phyloP scores from a whole-genome alignment of 176 grass and related monocot genomes.

The Olyra latifolia region DNA sequence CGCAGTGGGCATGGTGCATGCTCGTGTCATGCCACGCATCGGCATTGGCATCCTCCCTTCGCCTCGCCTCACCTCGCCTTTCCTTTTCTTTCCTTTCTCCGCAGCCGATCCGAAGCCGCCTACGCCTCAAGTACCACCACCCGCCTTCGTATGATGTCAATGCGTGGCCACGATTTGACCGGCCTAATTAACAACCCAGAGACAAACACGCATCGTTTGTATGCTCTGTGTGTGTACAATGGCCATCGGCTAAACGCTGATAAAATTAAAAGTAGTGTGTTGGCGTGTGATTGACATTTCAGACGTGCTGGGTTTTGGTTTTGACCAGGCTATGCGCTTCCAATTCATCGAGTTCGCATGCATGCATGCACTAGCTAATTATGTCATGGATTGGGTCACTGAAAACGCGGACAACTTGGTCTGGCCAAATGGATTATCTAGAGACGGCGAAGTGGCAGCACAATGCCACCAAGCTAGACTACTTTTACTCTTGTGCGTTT shows the following conservation, averaged over 20 bases:
- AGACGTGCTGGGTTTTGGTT: not conserved
- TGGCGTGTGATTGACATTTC: conserved; percentile 42
- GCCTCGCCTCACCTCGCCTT: too few relatives aligned
- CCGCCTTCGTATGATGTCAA: not conserved
- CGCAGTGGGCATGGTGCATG: not conserved
- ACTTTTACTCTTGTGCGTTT: not conserved
- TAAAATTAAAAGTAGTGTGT: not conserved
- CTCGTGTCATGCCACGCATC: not conserved
- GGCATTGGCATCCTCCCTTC: not conserved
- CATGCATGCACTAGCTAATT: not conserved
- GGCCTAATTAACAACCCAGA: not conserved
- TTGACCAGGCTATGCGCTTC: conserved; percentile 10
- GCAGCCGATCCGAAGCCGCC: not conserved
- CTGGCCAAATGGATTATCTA: conserved; percentile 6
- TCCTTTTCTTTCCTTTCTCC: conserved; percentile 42
- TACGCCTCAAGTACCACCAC: not conserved
- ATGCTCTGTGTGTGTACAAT: not conserved
- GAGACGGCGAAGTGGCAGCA: not conserved
- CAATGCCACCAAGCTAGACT: conserved; percentile 1
- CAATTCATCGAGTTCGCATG: not conserved
- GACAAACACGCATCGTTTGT: not conserved
- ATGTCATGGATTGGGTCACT: conserved; percentile 7
- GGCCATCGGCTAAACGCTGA: not conserved
- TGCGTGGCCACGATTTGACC: not conserved
- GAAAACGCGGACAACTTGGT: not conserved